Evolutionary conservation across 1,139 yeast genomes (phyloP).

Genomic region (Scheffersomyces quercinus): DNA sequence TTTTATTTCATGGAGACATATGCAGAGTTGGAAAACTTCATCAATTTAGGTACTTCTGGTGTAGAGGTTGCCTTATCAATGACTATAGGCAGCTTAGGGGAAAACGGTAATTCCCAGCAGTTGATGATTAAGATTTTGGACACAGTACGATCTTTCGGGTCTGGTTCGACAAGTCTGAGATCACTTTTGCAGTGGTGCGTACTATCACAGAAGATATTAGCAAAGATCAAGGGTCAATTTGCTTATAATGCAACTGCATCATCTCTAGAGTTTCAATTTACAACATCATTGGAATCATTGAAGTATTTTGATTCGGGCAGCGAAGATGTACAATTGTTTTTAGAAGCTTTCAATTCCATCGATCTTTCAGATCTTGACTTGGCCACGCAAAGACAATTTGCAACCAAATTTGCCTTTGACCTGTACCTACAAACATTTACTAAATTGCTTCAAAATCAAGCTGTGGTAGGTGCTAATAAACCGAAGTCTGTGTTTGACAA

Average conservation of each 20-base stretch:
- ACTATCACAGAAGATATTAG: no score
- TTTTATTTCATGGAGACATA: constrained; percentile 5
- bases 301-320: background rate
- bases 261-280: background rate
- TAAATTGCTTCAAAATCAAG: no score
- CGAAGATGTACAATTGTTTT: no score
- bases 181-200: no score
- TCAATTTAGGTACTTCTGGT: constrained; percentile 3
- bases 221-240: no score
- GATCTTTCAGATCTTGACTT: no score
- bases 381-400: no score
- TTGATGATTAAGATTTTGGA: constrained; percentile 8
- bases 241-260: constrained; percentile 1
- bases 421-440: no score
- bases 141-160: constrained; percentile 3
- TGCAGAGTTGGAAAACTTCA: constrained; percentile 10
- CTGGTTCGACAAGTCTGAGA: no score
- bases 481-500: background rate
- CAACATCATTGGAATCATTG: background rate
- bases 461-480: background rate
- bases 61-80: background rate
- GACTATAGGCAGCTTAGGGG: constrained; percentile 5
- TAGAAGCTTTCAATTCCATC: no score
- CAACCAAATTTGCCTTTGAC: no score
- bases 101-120: constrained; percentile 6